Conservation (phyloP, 371 early-diverging fungal genomes). For the Coemansia sp. region DNA sequence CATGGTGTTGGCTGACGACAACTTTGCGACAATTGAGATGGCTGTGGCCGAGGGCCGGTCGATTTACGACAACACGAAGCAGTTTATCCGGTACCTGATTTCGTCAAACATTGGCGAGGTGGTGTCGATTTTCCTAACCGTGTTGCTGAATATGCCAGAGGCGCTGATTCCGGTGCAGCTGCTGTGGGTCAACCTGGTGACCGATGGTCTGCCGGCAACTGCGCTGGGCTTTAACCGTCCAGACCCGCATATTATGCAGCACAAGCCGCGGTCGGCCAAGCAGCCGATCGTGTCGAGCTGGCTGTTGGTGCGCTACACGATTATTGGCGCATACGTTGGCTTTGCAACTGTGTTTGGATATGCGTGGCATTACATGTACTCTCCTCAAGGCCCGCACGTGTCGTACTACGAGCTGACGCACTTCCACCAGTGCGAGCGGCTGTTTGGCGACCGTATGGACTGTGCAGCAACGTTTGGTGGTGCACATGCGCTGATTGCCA, state of each 20-base stretch:
- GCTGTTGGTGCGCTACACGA: constrained; percentile 92
- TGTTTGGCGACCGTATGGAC: constrained; percentile 84
- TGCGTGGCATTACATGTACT: constrained; percentile 97
- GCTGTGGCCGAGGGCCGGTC: constrained; percentile 96
- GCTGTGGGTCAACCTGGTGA: constrained; percentile 97
- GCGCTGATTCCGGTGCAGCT: constrained; percentile 96
- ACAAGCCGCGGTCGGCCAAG: constrained; percentile 78
- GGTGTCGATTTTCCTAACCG: constrained; percentile 85
- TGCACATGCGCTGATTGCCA: constrained; percentile 77
- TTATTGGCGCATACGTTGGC: constrained; percentile 92
- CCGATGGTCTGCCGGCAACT: constrained; percentile 96
- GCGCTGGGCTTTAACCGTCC: constrained; percentile 97
- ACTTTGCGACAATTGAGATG: constrained; percentile 94
- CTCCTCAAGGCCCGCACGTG: constrained; percentile 81
- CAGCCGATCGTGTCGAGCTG: constrained; percentile 91
- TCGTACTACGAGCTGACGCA: constrained; percentile 83
- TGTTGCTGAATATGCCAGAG: constrained; percentile 91
- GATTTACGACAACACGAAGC: constrained; percentile 97
- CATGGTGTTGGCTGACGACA: constrained; percentile 96
- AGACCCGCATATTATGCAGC: constrained; percentile 91
- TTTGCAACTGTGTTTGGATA: constrained; percentile 93
- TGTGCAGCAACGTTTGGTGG: constrained; percentile 82
- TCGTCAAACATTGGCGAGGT: constrained; percentile 90
- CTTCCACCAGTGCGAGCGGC: constrained; percentile 81
- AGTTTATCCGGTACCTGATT: constrained; percentile 92